phyloP scores from a whole-genome alignment of 1,284 basidiomycete genomes.

The Ceratobasidium theobromae region DNA sequence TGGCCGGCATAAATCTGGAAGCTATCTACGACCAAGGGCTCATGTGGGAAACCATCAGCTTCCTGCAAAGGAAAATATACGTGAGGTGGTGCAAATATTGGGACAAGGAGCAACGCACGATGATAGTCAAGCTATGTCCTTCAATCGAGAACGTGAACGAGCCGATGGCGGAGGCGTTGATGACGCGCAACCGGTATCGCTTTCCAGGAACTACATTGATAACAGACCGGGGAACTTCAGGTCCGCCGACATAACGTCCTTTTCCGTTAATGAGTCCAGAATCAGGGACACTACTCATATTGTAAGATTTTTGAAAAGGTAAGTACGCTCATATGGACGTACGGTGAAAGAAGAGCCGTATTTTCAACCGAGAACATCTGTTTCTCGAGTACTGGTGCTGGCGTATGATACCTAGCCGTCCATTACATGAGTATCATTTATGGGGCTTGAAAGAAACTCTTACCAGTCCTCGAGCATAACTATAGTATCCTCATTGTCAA shows the following conservation, averaged over 20 bases:
- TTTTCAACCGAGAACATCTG: background rate
- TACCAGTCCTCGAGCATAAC: constrained; percentile 50
- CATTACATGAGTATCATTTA: too few species aligned
- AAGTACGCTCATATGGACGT: background rate
- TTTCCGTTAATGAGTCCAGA: constrained; percentile 23
- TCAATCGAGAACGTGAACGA: constrained; percentile 15
- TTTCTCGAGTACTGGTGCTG: constrained; percentile 36
- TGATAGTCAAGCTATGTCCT: constrained; percentile 16
- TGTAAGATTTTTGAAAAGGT: background rate
- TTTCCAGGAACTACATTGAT: background rate
- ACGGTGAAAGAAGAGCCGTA: constrained; percentile 9
- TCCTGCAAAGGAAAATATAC: background rate
- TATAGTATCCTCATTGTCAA: constrained; percentile 40
- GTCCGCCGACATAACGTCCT: constrained; percentile 18
- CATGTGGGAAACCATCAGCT: constrained; percentile 1
- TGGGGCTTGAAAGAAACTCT: too few species aligned
- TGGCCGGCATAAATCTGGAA: constrained; percentile 18
- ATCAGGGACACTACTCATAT: constrained; percentile 1
- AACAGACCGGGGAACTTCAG: background rate
- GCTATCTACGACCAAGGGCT: constrained; percentile 19
- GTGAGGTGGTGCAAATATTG: background rate
- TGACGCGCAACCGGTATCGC: constrained; percentile 18
- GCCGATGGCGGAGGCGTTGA: constrained; percentile 11
- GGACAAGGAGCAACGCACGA: background rate
- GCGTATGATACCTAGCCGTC: constrained; percentile 48